Evolutionary conservation across 345 rosid species (phyloP), one percentile per base, ranked within the genome.

Genomic region (Trapa bicornis): DNA sequence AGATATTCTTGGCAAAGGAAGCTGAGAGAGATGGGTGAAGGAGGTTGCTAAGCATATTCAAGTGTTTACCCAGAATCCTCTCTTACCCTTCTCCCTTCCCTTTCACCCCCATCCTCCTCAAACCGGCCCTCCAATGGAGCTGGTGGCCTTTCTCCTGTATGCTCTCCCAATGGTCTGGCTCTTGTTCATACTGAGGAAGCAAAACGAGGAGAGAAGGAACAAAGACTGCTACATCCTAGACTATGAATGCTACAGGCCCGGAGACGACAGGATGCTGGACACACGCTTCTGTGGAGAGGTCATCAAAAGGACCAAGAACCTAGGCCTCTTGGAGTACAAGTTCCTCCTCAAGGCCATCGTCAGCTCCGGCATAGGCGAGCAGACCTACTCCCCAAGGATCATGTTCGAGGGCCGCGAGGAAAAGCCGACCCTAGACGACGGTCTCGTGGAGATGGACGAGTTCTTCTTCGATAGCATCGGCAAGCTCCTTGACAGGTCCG

Each of bases 381-480:
- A 79, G 52, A 81, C 85, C 29, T 81, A 81, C 37, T 72, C 52
- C 4, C 85, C 85, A 0, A 68, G 72, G 66, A 72, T 81, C 69
- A 68, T 81, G 53, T 77, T 82, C 64, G 70, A 63, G 0, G 83
- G 80, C 15, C 66, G 76, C 11, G 85, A 82, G 67, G 89, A 87
- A 29, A 68, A 33, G 64, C 99, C 99, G 1, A 70, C 82, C 0
- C 67, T 83, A 60, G 75, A 73, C 33, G 98, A 93, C 15, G 84
- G 79, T 38, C 74, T 87, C 78, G 38, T 48, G 1, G 98, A 93
- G 86, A 87, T 90, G 96, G 96, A 93, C 11, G 98, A 93, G 68
- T 87, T 93, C 68, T 90, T 84, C 53, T 7, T 67, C 1, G 95
- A 86, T 52, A 84, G 84, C 82, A 76, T 93, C 10, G 77, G 64